These are phyloP conservation scores for Metschnikowia continentalis DNA, from an alignment of 805 yeast genomes.

Conservation along the genomic window DNA sequence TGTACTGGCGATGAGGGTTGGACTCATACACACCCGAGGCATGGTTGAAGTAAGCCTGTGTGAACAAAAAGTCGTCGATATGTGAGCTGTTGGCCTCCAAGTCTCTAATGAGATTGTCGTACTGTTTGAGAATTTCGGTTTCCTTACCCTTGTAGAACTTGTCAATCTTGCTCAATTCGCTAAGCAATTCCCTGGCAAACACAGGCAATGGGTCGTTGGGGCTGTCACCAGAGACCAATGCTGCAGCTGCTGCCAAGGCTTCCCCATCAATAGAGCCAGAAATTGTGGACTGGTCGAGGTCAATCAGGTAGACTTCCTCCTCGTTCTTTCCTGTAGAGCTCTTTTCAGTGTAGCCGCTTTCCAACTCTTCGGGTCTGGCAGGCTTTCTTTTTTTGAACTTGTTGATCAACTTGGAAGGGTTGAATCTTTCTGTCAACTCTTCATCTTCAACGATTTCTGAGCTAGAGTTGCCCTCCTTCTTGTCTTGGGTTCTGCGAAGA, in stretches of 20 bases:
- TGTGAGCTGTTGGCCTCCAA: slow-evolving; percentile 31
- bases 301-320: slow-evolving; percentile 13
- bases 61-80: slow-evolving; percentile 24
- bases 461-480: slow-evolving; percentile 2
- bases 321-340: slow-evolving; percentile 4
- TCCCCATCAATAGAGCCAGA: slow-evolving; percentile 15
- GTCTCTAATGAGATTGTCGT: slow-evolving; percentile 45
- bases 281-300: slow-evolving; percentile 18
- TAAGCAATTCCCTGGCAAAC: slow-evolving; percentile 43
- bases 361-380: slow-evolving; percentile 6
- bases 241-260: slow-evolving; percentile 13
- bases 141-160: slow-evolving; percentile 48
- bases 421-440: slow-evolving; percentile 10
- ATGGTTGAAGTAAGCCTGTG: slow-evolving; percentile 21
- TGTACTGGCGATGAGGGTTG: slow-evolving; percentile 20
- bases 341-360: slow-evolving; percentile 4
- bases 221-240: slow-evolving; percentile 5
- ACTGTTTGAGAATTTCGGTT: slow-evolving; percentile 41
- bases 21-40: slow-evolving; percentile 7
- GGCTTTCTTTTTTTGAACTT: slow-evolving; percentile 16
- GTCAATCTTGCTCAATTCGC: slow-evolving; percentile 51
- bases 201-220: slow-evolving; percentile 32
- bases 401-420: slow-evolving; percentile 17
- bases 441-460: slow-evolving; percentile 8
- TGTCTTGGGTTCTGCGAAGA: slow-evolving; percentile 13